Evolutionary conservation across 2,329 filamentous ascomycete species (phyloP), one percentile per base, ranked within the genome.

Genomic region (Fusarium citri): DNA sequence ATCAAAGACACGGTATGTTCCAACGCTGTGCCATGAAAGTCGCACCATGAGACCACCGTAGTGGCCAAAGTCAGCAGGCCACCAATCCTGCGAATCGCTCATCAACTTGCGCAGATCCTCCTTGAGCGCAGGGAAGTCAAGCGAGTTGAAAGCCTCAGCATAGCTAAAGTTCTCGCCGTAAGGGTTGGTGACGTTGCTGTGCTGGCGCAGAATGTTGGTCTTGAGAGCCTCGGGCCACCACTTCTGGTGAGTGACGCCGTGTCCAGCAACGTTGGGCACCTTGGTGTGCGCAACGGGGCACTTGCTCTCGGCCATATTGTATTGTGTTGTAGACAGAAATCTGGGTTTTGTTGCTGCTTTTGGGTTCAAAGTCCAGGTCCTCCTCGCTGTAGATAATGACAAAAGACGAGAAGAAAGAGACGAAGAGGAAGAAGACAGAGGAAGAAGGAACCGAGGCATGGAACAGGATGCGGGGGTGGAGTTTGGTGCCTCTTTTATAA

Each of bases 31-130:
- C 92, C 92, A 94, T 66, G 91, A 89, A 89, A 94, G 89, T 63
- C 92, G 91, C 78, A 94, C 86, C 80, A 94, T 94, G 42, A 94
- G 86, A 80, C 92, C 92, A 72, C 92, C 92, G 74, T 94, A 94
- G 85, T 94, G 91, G 63, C 92, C 92, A 76, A 92, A 93, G 79
- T 94, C 92, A 42, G 92, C 92, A 3, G 92, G 92, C 92, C 92
- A 94, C 87, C 87, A 94, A 45, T 92, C 89, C 81, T 94, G 89
- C 8, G 91, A 93, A 78, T 93, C 89, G 59, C 91, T 94, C 91
- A 94, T 92, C 74, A 94, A 76, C 31, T 82, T 84, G 23, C 82
- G 74, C 18, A 94, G 81, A 77, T 94, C 92, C 81, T 92, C 89
- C 88, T 94, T 94, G 76, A 94, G 81, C 31, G 81, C 90, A 62